A percentile compares a stretch with the other conserved stretches of the same genome.
Conservation (phyloP, 1,139 yeast genomes). For the Groenewaldozyma auringiensis region DNA sequence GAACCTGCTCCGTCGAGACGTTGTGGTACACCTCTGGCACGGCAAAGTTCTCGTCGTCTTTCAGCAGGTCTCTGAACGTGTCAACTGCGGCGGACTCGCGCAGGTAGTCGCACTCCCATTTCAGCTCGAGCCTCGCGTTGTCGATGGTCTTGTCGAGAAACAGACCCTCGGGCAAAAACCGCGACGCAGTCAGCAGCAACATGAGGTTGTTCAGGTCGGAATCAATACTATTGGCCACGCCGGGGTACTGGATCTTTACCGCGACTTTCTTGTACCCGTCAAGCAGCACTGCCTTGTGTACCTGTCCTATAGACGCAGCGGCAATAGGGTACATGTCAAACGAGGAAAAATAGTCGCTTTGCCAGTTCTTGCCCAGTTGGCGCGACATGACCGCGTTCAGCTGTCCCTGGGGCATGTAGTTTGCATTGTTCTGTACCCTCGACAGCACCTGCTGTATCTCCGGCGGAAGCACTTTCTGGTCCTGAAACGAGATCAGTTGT, state of each 20-base stretch:
- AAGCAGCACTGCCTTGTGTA: constrained; percentile 68
- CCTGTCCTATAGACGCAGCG: constrained; percentile 97
- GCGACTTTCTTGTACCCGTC: constrained; percentile 62
- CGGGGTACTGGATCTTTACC: constrained; percentile 97
- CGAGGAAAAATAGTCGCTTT: constrained; percentile 51
- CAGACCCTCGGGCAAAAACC: constrained; percentile 83
- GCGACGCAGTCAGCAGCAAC: constrained; percentile 75
- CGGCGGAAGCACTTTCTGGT: constrained; percentile 66
- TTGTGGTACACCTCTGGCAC: constrained; percentile 80
- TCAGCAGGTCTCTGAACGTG: constrained; percentile 54
- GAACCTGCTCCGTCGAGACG: constrained; percentile 70
- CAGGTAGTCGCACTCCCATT: constrained; percentile 95
- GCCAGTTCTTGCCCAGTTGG: constrained; percentile 79
- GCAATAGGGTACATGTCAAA: constrained; percentile 92
- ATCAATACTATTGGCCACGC: constrained; percentile 90
- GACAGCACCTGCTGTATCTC: constrained; percentile 76
- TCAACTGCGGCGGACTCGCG: constrained; percentile 81
- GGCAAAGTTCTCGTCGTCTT: constrained; percentile 59
- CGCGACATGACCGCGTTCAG: constrained; percentile 64
- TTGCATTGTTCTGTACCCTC: constrained; percentile 88
- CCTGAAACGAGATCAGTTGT: constrained; percentile 92
- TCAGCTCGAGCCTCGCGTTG: constrained; percentile 85
- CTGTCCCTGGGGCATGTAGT: constrained; percentile 93
- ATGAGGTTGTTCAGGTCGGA: constrained; percentile 83
- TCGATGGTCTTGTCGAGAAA: constrained; percentile 88